Conservation (phyloP, 208 protist species). For the Naegleria fowleri region DNA sequence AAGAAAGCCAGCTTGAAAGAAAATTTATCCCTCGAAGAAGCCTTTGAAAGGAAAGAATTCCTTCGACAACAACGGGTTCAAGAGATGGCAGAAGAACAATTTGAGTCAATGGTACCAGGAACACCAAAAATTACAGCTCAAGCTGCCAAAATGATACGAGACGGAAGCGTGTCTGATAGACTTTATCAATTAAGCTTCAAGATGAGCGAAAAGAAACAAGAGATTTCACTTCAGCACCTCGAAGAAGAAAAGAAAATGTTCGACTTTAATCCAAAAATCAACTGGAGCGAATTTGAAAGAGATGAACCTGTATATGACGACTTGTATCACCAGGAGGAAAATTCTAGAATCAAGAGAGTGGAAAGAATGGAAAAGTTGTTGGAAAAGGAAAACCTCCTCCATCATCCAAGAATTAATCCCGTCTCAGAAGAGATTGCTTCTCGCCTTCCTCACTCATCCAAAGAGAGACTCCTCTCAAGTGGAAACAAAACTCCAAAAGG, state of each 20-base stretch:
- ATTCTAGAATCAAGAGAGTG: slow-evolving; percentile 37
- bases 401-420: slow-evolving; percentile 59
- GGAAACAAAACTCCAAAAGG: background rate
- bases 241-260: slow-evolving; percentile 29
- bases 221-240: slow-evolving; percentile 36
- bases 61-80: slow-evolving; percentile 45
- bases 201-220: slow-evolving; percentile 46
- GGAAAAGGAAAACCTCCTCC: slow-evolving; percentile 30
- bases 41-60: slow-evolving; percentile 52
- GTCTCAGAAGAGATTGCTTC: slow-evolving; percentile 62
- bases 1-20: slow-evolving; percentile 29
- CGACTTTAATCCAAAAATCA: slow-evolving; percentile 56
- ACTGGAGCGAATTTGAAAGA: slow-evolving; percentile 35
- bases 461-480: slow-evolving; percentile 49
- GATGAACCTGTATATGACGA: slow-evolving; percentile 43
- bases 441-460: slow-evolving; percentile 49
- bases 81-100: slow-evolving; percentile 33
- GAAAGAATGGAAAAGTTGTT: slow-evolving; percentile 30
- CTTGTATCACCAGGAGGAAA: slow-evolving; percentile 41
- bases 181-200: slow-evolving; percentile 56
- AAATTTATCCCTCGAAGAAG: slow-evolving; percentile 54
- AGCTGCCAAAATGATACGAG: slow-evolving; percentile 53
- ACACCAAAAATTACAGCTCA: slow-evolving; percentile 53
- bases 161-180: slow-evolving; percentile 47
- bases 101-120: slow-evolving; percentile 42